Conservation (phyloP, 192 early-diverging fungal genomes). For the Backusella circina region DNA sequence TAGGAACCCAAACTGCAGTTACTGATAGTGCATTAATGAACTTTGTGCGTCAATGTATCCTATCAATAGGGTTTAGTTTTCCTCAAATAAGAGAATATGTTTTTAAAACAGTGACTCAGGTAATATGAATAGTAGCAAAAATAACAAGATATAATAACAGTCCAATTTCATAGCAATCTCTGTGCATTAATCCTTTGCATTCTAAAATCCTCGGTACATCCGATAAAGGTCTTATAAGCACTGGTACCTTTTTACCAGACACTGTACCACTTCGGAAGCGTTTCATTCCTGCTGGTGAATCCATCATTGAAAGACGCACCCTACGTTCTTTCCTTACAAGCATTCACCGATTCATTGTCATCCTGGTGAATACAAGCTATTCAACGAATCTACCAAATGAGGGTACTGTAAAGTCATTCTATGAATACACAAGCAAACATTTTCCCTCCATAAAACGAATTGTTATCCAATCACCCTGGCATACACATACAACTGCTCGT, state of each 20-base stretch:
- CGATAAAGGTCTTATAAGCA: neutral
- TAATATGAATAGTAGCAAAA: neutral
- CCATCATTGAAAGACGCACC: neutral
- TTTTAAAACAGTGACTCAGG: neutral
- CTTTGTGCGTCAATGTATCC: neutral
- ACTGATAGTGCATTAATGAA: neutral
- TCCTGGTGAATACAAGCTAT: neutral
- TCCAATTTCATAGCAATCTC: neutral
- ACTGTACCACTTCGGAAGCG: neutral
- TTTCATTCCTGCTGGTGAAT: neutral
- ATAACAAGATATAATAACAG: neutral
- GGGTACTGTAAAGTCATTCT: neutral
- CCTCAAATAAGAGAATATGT: neutral
- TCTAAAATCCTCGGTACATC: neutral
- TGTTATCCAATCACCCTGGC: neutral
- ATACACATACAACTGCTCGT: neutral
- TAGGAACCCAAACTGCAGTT: neutral
- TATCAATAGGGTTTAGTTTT: neutral
- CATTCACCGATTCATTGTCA: neutral
- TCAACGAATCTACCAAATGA: neutral
- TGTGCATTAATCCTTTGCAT: neutral
- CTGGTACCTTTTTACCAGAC: neutral
- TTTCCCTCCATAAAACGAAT: neutral
- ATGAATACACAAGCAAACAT: neutral
- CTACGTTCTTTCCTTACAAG: neutral